These are phyloP conservation scores for Scenedesmus sp. DNA, from an alignment of 163 green algal genomes.

Conservation along the genomic window DNA sequence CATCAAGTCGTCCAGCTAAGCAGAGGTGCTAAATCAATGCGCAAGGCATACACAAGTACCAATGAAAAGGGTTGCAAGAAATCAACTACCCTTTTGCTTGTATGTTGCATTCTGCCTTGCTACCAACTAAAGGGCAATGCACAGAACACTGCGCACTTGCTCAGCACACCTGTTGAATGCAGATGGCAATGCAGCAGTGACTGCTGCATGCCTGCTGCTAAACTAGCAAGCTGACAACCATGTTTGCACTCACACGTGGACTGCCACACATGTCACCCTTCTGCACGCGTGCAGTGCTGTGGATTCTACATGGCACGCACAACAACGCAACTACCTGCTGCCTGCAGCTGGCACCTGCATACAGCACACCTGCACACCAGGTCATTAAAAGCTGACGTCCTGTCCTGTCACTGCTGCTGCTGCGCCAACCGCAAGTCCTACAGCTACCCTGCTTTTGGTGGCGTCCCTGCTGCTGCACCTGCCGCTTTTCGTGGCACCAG, in stretches of 20 bases:
- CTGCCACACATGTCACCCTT: neutral
- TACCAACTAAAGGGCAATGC: too few relatives aligned
- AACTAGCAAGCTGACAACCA: neutral
- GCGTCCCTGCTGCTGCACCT: neutral
- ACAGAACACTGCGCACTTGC: neutral
- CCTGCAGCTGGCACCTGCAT: too few relatives aligned
- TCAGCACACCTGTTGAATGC: neutral
- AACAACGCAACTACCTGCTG: too few relatives aligned
- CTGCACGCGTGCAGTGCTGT: too few relatives aligned
- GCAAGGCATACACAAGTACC: neutral
- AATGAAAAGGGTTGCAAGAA: too few relatives aligned
- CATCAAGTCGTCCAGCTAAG: too few relatives aligned
- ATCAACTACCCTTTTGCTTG: too few relatives aligned
- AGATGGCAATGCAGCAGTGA: neutral
- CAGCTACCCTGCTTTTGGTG: neutral
- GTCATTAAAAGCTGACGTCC: too few relatives aligned
- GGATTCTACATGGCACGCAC: too few relatives aligned
- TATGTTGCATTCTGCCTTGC: too few relatives aligned
- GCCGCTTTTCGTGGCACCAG: neutral
- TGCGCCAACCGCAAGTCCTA: neutral
- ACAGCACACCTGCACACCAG: too few relatives aligned
- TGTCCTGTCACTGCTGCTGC: too few relatives aligned
- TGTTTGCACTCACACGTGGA: neutral
- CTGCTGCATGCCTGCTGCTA: neutral
- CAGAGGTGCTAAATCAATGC: neutral